Percentiles rank a stretch among this genome's conserved stretches.
Evolutionary conservation across 768 basidiomycete genomes (phyloP).

Genomic region (Heimioporus sp.): DNA sequence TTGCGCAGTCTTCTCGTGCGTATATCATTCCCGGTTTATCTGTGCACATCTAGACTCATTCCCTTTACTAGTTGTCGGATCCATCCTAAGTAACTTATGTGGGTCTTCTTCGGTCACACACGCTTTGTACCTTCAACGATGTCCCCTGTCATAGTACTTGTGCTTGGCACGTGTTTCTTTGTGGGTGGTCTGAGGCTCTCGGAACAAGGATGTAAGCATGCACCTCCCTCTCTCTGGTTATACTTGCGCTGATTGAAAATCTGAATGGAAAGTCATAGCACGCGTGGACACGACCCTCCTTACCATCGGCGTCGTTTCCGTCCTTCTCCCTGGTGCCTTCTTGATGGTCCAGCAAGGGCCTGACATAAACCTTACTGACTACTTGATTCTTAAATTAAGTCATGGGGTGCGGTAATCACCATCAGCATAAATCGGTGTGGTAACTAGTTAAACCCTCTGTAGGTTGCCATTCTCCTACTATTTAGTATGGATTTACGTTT

Average conservation of each 20-base stretch:
- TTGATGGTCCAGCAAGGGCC: background rate
- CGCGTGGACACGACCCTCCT: slow-evolving; percentile 74
- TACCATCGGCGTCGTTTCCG: slow-evolving; percentile 72
- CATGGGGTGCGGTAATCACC: slow-evolving; percentile 53
- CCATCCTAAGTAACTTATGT: slow-evolving; percentile 78
- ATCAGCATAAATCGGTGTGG: no score
- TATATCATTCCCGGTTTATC: background rate
- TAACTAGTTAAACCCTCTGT: background rate
- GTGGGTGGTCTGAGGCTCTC: slow-evolving; percentile 75
- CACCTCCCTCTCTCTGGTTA: background rate
- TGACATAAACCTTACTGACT: background rate
- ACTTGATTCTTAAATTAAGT: slow-evolving; percentile 62
- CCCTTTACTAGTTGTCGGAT: slow-evolving; percentile 61
- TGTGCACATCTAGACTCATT: background rate
- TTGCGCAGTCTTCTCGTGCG: slow-evolving; percentile 80
- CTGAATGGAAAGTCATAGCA: slow-evolving; percentile 52
- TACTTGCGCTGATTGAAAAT: background rate
- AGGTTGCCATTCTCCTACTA: slow-evolving; percentile 79
- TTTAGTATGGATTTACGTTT: slow-evolving; percentile 49
- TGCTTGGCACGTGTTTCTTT: slow-evolving; percentile 83
- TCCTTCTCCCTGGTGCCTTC: slow-evolving; percentile 74
- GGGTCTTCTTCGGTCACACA: slow-evolving; percentile 20
- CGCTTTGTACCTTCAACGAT: background rate
- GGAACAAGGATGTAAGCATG: slow-evolving; percentile 69
- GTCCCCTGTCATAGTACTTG: slow-evolving; percentile 54